phyloP scores from a whole-genome alignment of 148 eudicot species.

The Fagopyrum tataricum region DNA sequence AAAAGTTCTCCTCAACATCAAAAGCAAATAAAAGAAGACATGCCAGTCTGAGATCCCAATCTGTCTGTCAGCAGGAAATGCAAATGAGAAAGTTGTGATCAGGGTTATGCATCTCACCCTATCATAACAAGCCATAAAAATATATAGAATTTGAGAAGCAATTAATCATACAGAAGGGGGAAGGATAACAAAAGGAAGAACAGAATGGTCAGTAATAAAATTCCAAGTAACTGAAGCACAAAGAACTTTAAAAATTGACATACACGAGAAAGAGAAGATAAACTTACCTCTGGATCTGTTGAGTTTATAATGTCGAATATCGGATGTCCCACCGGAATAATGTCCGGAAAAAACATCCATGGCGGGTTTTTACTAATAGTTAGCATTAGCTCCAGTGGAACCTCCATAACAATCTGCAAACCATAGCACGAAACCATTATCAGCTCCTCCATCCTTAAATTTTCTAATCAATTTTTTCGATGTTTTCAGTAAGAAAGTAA shows the following conservation, averaged over 20 bases:
- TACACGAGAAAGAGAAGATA: neutral
- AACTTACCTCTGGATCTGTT: slow-evolving; percentile 76
- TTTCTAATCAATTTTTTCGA: neutral
- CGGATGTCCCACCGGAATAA: slow-evolving; percentile 90
- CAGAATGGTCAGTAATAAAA: neutral
- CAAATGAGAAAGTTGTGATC: slow-evolving; percentile 1
- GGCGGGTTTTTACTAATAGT: slow-evolving; percentile 86
- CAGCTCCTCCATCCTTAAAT: neutral
- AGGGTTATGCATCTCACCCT: neutral
- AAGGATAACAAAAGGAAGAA: slow-evolving; percentile 3
- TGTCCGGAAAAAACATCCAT: slow-evolving; percentile 99
- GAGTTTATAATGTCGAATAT: slow-evolving; percentile 94
- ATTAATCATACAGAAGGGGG: neutral
- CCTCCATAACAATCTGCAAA: slow-evolving; percentile 89
- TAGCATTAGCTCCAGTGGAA: slow-evolving; percentile 90
- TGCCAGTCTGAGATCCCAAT: slow-evolving; percentile 97
- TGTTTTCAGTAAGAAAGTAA: neutral
- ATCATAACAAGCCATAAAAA: neutral
- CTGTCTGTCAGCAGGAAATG: slow-evolving; percentile 59
- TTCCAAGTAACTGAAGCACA: neutral
- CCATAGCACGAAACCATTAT: slow-evolving; percentile 8
- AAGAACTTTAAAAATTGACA: neutral
- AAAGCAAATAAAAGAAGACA: slow-evolving; percentile 83
- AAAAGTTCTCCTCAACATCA: slow-evolving; percentile 80
- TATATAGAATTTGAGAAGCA: slow-evolving; percentile 3